Evolutionary conservation across 2,329 filamentous ascomycete species (phyloP), one percentile per base, ranked within the genome.

Genomic region (Corynespora cassiicola): DNA sequence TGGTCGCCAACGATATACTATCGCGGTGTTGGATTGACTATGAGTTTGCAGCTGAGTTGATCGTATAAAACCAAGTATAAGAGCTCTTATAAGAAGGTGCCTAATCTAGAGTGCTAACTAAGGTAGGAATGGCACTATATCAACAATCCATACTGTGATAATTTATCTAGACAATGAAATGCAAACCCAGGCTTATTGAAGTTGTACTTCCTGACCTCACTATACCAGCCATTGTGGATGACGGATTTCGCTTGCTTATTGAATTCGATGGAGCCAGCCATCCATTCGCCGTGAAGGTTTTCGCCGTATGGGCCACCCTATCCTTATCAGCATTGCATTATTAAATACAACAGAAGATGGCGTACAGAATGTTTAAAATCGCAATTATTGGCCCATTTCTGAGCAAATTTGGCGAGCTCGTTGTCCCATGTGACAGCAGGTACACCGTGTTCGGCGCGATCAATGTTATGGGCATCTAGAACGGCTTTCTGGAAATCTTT

Each of bases 321-420:
- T 32, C 9, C n/a, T 31, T 15, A n/a, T 39, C 10, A 32, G 15
- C 20, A 39, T 25, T 33, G 22, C 12, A 17, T 10, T 32, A 25
- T 26, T 10, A 15, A 9, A 32, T 9, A 25, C 27, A 15, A 25
- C 25, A 15, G 17, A 14, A 21, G 24, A 12, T 7, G 28, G 11
- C 36, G 6, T 32, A 39, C 36, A 6, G 36, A 39, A 22, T 39
- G 36, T 20, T 31, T 26, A 20, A 31, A 39, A 11, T 31, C 28
- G 36, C 36, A 39, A 14, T 39, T 25, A 16, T 39, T 39, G 20
- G 36, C 36, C 36, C 36, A 39, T 6, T 39, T 31, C 28, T 39
- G 36, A 4, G 28, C 22, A 21, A 27, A 42, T 15, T n/a, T n/a
- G n/a, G n/a, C n/a, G n/a, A 24, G 22, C 22, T 24, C n/a, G 22